A percentile compares a stretch with the other conserved stretches of the same genome.
Evolutionary conservation across 1,139 yeast species (phyloP).

Genomic region (Hansenula lynferdii): DNA sequence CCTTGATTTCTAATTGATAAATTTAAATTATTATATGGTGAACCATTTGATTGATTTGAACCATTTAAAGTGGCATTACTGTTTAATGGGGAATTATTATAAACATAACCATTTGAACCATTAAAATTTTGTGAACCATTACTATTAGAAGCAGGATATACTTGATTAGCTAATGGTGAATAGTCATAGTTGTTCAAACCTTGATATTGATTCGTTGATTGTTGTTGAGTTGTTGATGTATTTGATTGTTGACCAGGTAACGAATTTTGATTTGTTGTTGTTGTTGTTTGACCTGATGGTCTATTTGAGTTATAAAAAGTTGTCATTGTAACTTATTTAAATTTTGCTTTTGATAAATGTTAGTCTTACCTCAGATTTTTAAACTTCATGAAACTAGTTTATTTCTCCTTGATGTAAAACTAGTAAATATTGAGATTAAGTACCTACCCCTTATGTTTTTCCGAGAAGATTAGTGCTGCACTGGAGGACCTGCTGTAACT

Average conservation of each 20-base stretch:
- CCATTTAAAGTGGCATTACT: conserved; percentile 11
- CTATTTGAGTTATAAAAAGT: not conserved
- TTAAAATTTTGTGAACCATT: no score
- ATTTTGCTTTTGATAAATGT: no score
- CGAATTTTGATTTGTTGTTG: conserved; percentile 1
- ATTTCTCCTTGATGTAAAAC: no score
- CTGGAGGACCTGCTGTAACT: not conserved
- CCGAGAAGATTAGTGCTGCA: not conserved
- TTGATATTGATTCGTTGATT: not conserved
- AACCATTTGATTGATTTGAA: conserved; percentile 7
- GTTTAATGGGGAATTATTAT: conserved; percentile 13
- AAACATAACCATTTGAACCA: no score
- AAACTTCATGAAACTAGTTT: no score
- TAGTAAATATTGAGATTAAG: no score
- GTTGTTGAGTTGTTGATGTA: conserved; percentile 1
- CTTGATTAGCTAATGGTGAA: conserved; percentile 5
- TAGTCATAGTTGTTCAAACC: conserved; percentile 1
- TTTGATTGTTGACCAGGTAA: conserved; percentile 2
- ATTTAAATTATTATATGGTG: conserved; percentile 18
- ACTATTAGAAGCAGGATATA: not conserved
- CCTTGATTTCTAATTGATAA: conserved; percentile 12
- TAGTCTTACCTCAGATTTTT: no score
- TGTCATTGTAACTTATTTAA: not conserved
- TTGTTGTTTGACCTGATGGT: not conserved
- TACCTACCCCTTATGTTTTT: conserved; percentile 1